phyloP scores from a whole-genome alignment of 2,329 filamentous ascomycete genomes.

The Scedosporium dehoogii region DNA sequence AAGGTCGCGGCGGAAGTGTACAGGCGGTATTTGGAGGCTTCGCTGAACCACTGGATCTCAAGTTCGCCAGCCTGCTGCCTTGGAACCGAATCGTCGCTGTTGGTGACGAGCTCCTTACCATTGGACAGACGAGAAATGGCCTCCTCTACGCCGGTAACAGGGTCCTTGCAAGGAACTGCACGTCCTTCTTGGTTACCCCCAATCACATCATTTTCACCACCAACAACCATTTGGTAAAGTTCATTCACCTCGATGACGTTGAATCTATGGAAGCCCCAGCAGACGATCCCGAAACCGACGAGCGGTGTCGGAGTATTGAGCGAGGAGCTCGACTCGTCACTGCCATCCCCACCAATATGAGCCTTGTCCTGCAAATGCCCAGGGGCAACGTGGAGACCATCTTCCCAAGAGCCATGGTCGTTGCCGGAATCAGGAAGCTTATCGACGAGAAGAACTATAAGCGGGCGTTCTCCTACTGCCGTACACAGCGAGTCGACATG shows the following conservation, averaged over 20 bases:
- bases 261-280: slow-evolving; percentile 72
- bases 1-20: slow-evolving; percentile 36
- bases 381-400: slow-evolving; percentile 93
- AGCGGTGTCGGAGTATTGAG: slow-evolving; percentile 86
- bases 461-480: slow-evolving; percentile 76
- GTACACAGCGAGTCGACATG: slow-evolving; percentile 92
- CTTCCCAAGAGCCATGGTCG: slow-evolving; percentile 81
- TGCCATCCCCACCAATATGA: slow-evolving; percentile 80
- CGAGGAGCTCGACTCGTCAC: slow-evolving; percentile 79
- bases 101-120: slow-evolving; percentile 30
- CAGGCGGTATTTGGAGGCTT: slow-evolving; percentile 25
- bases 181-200: slow-evolving; percentile 75
- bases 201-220: slow-evolving; percentile 88
- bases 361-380: slow-evolving; percentile 86
- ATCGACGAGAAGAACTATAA: slow-evolving; percentile 76
- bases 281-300: slow-evolving; percentile 86
- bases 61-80: slow-evolving; percentile 37
- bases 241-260: slow-evolving; percentile 65
- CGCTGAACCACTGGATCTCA: slow-evolving; percentile 23
- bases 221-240: slow-evolving; percentile 85
- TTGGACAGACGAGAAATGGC: slow-evolving; percentile 66
- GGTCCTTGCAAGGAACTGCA: slow-evolving; percentile 75
- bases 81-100: slow-evolving; percentile 40
- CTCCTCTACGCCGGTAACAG: slow-evolving; percentile 68
- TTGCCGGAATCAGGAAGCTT: slow-evolving; percentile 75